A percentile compares a stretch with the other conserved stretches of the same genome.
Conservation (phyloP, 2,329 filamentous ascomycete species). For the Clonostachys chloroleuca region DNA sequence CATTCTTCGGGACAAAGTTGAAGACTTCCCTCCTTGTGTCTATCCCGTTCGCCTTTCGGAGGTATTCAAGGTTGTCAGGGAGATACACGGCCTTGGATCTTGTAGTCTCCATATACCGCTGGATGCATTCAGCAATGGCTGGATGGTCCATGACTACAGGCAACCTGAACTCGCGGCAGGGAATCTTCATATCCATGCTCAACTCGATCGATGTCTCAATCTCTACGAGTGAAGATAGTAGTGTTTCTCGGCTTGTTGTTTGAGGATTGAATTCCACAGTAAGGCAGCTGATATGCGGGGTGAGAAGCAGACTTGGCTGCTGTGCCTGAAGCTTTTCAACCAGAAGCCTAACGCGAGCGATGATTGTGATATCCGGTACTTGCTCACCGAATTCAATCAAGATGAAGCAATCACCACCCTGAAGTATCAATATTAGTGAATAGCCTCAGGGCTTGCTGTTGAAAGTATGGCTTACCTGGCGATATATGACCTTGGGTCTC, state of each 20-base stretch:
- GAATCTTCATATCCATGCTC: constrained; percentile 8
- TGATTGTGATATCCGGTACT: constrained; percentile 49
- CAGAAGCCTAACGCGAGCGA: constrained; percentile 12
- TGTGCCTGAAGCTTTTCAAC: constrained; percentile 4
- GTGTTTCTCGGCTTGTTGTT: constrained; percentile 5
- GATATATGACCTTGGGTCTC: neutral
- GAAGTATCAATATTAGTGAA: constrained; percentile 2
- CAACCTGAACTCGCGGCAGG: constrained; percentile 14
- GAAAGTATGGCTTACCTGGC: neutral
- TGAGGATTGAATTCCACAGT: constrained; percentile 10
- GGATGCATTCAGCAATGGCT: constrained; percentile 22
- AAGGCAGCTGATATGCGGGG: constrained; percentile 9
- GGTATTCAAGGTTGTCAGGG: constrained; percentile 53
- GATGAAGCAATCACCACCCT: constrained; percentile 44
- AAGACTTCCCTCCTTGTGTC: constrained; percentile 20
- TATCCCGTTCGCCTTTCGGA: constrained; percentile 27
- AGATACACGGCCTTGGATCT: constrained; percentile 55
- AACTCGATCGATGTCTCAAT: constrained; percentile 9
- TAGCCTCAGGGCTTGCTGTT: neutral
- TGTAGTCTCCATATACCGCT: constrained; percentile 55
- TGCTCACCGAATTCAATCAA: constrained; percentile 55
- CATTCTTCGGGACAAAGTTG: constrained; percentile 20
- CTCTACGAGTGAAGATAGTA: constrained; percentile 5
- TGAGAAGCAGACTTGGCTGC: neutral
- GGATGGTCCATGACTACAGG: constrained; percentile 22